Evolutionary conservation across 2,329 filamentous ascomycete species (phyloP), one percentile per base, ranked within the genome.

Genomic region (Calycina herbarum): DNA sequence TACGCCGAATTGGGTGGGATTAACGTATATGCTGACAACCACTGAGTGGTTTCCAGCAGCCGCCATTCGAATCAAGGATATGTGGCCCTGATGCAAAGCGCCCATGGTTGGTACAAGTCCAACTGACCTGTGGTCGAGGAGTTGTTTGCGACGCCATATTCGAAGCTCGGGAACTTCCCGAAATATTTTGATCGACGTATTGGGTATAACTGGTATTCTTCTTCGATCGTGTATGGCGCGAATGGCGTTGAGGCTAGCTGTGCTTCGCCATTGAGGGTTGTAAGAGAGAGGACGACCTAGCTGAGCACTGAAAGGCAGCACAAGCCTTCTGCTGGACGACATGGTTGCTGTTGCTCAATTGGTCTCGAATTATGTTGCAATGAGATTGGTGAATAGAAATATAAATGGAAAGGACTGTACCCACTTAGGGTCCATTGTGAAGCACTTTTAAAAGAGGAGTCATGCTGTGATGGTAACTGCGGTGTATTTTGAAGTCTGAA

Each of bases 61-160:
- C 2, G 95, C 95, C 72, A 89, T 86, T 66, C 92, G 90, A 73
- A 97, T 90, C 27, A 99, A 85, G 3, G 91, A 91, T 61, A 97
- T 79, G 79, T 99, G 95, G 51, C 95, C 95, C 64, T 88, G 86
- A 78, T 99, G 95, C n/a, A 99, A 85, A 60, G 95, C 95, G 68
- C 95, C 95, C 95, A 99, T 98, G 38, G 95, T 99, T 1, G 95
- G 95, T 42, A 99, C 93, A 33, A 99, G 87, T 66, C 91, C 93
- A 65, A 99, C 88, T 57, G 88, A 89, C 65, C 89, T 86, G 72
- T 89, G 85, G 73, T 88, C 83, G 66, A 87, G 79, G 42, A 87
- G 79, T 67, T 93, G 86, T 51, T 87, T 84, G 27, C 81, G 83
- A 42, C 93, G 88, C 82, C 89, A 90, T 72, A 83, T 78, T 48